Evolutionary conservation across 768 basidiomycete species (phyloP), one percentile per base, ranked within the genome.

Genomic region (Mycena galopus): DNA sequence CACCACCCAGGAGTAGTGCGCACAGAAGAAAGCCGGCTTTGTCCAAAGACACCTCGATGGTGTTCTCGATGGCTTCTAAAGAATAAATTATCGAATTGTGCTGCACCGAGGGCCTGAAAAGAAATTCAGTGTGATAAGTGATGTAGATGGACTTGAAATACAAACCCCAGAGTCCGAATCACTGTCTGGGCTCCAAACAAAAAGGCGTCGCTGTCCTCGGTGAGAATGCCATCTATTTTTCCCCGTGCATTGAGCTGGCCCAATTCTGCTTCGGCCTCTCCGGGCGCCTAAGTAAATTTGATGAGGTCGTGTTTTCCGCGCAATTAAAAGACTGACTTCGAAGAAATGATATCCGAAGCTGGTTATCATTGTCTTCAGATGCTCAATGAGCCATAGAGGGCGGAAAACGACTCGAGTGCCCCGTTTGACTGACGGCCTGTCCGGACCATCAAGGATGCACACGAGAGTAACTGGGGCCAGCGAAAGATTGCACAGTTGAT

Each of bases 181-280:
- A 55, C 29, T 4, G 14, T 12, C 4, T 19, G 53, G 4, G 53
- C 53, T 2, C 53, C 53, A 7, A 55, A 55, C 53, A 55, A 11
- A 7, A 55, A 55, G 4, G 50, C 50, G 21, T 65, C 51, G 42
- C 66, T 67, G 42, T 67, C 66, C 25, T 58, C 66, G 11, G 66
- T 67, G 19, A 67, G 4, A 10, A 67, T 42, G 10, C 37, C 39
- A 21, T 67, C 66, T 23, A 67, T 58, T 50, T 14, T 25, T 9
- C 56, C 57, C 0, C 9, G 2, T 16, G 7, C 37, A 23, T 58
- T 50, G 21, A 67, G 47, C 10, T 67, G 66, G 5, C 39, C 66
- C 10, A 61, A 21, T 53, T 69, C 67, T 1, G 67, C 67, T 60
- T 69, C 58, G n/a, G 67, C 67, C 29, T 67, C 66, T 4, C 42